Evolutionary conservation across 768 basidiomycete genomes (phyloP), one percentile per base, ranked within the genome.

Genomic region (Cystobasidium ongulense): DNA sequence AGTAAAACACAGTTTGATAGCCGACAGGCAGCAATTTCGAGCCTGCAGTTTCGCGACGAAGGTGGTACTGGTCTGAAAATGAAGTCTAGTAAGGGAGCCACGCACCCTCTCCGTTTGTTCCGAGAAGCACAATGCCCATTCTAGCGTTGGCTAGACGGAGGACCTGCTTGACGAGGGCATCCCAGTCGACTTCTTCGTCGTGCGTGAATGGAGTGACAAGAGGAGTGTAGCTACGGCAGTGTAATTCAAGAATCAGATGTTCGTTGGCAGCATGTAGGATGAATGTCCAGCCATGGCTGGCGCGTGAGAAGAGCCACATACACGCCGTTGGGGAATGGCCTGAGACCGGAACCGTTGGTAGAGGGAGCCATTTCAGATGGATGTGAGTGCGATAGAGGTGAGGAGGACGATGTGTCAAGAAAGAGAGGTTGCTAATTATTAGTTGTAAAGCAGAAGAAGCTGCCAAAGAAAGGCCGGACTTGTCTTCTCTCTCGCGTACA

Each of bases 191-290:
- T 33, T 89, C 86, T 73, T 90, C 88, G 61, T 87, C 85, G 76
- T 88, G 87, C 80, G 88, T 90, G 53, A 92, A 82, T 15, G 82
- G 81, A 4, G 82, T 83, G 67, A 90, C 87, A 1, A 90, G 87
- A 13, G 91, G 91, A 29, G 89, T 88, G 79, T 90, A 91, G 64
- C 76, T 61, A n/a, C n/a, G n/a, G n/a, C n/a, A n/a, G n/a, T n/a
- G n/a, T n/a, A n/a, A n/a, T n/a, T n/a, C n/a, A n/a, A n/a, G n/a
- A n/a, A n/a, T n/a, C n/a, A n/a, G n/a, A n/a, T n/a, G n/a, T n/a
- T n/a, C n/a, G n/a, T n/a, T n/a, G n/a, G n/a, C n/a, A n/a, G n/a
- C n/a, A n/a, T n/a, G n/a, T n/a, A n/a, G n/a, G n/a, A n/a, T 5
- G 27, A n/a, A 54, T 54, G 7, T 29, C 23, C 52, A 70, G 35